phyloP scores from a whole-genome alignment of 805 yeast genomes.

The Sugiyamaella boreocaroliniensis region DNA sequence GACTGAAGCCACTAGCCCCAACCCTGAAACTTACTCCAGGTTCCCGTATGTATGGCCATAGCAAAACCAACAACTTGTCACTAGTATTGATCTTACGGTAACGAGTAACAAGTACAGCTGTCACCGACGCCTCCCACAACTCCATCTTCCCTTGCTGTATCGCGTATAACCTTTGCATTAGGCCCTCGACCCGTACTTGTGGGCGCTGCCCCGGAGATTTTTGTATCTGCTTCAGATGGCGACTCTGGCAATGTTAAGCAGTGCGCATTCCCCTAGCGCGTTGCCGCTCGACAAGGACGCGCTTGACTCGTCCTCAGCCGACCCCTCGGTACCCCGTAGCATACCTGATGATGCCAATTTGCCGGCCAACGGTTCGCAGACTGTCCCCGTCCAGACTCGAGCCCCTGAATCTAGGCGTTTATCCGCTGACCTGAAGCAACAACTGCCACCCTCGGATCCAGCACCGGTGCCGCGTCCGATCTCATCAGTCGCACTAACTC shows the following conservation, averaged over 20 bases:
- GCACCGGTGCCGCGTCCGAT: not conserved
- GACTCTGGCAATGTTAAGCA: constrained; percentile 12
- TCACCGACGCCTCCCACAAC: no score
- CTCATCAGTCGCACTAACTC: not conserved
- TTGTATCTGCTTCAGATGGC: constrained; percentile 5
- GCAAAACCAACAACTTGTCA: not conserved
- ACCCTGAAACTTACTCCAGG: not conserved
- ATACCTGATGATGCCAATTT: not conserved
- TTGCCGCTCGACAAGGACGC: constrained; percentile 2
- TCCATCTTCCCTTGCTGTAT: no score
- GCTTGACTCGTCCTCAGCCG: not conserved
- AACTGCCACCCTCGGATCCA: not conserved
- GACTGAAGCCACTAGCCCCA: not conserved
- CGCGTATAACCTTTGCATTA: not conserved
- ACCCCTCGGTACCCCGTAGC: not conserved
- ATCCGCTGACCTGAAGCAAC: no score
- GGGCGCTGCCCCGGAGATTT: no score
- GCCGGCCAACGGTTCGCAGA: no score
- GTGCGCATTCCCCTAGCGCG: constrained; percentile 4
- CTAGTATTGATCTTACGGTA: no score
- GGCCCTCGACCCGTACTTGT: not conserved
- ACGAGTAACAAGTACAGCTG: no score
- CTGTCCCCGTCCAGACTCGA: no score
- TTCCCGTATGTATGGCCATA: not conserved
- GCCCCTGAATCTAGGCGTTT: no score